Evolutionary conservation across 1,284 basidiomycete species (phyloP), one percentile per base, ranked within the genome.

Genomic region (Trichosporon faecale): DNA sequence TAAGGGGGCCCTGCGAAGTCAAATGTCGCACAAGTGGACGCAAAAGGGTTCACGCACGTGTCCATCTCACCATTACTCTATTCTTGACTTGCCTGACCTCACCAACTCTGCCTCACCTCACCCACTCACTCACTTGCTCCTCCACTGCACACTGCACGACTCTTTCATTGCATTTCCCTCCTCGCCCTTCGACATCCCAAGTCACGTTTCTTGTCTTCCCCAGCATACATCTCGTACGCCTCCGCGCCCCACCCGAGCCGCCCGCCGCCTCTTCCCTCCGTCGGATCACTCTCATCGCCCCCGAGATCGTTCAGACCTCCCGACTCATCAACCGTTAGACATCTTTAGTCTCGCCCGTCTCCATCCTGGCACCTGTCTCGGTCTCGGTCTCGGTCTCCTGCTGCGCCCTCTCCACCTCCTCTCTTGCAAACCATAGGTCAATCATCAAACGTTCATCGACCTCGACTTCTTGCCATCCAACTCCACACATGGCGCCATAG

Each of bases 401-500:
- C 57, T 29, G 29, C 57, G 57, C 57, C 57, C 57, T 61, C 29
- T 25, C 16, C 57, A 33, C 29, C 27, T 8, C 27, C 29, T n/a
- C 27, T 33, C 25, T 33, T n/a, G 27, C 25, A 61, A 31, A 31
- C 55, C 16, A 18, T n/a, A 27, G 55, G 55, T 31, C 29, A n/a
- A 31, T 61, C 57, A 16, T 61, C 16, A 14, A 61, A 31, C 57
- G 27, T 31, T 61, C 16, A 29, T 61, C 57, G 29, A 61, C 29
- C 29, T 61, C 57, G 14, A 16, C 55, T 16, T 27, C 27, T 33
- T 31, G 57, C 27, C 29, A 31, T 61, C 23, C 57, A 31, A 61
- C 57, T 18, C 57, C 18, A 61, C 57, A 61, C 27, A 61, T 61
- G 57, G 57, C 57, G 57, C 57, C 57, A 18, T 61, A 61, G 57